Percentiles rank a stretch among this genome's conserved stretches.
Conservation (phyloP, 1,284 basidiomycete species). For the Schizopora paradoxa region DNA sequence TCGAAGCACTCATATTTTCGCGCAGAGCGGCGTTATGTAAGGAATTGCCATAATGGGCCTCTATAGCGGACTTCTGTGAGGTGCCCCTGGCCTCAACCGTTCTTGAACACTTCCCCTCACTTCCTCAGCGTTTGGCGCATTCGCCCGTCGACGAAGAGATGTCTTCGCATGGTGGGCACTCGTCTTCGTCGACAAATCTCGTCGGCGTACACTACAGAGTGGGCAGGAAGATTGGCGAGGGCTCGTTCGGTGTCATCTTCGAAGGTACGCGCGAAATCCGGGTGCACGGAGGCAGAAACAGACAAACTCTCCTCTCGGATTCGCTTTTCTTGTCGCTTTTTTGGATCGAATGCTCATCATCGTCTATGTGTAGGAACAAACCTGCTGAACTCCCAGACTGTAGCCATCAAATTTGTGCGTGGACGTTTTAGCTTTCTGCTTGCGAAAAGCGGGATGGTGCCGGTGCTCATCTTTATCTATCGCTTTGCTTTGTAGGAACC, state of each 20-base stretch:
- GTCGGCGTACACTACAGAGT: constrained; percentile 83
- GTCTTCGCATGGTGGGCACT: constrained; percentile 32
- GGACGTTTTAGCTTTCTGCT: constrained; percentile 2
- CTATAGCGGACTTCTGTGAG: too few species aligned
- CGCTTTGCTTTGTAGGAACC: constrained; percentile 62
- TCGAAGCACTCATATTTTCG: too few species aligned
- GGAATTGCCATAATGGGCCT: too few species aligned
- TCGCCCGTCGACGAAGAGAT: too few species aligned
- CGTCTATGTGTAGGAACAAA: constrained; percentile 67
- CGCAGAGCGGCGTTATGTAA: too few species aligned
- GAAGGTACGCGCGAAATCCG: constrained; percentile 55
- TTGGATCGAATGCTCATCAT: constrained; percentile 3
- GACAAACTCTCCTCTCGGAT: not conserved
- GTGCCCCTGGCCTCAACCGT: too few species aligned
- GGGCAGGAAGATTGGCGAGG: constrained; percentile 80
- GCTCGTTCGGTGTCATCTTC: constrained; percentile 96
- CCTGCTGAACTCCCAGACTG: constrained; percentile 90
- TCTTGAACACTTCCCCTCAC: too few species aligned
- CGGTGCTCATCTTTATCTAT: constrained; percentile 3
- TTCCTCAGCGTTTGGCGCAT: too few species aligned
- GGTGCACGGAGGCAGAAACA: not conserved
- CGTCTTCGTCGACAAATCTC: constrained; percentile 51
- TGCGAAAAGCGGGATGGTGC: constrained; percentile 6
- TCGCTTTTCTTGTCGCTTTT: not conserved
- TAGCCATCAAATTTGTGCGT: constrained; percentile 97